Evolutionary conservation across 495 filamentous ascomycete species (phyloP), one percentile per base, ranked within the genome.

Genomic region (Geopyxis carbonaria): DNA sequence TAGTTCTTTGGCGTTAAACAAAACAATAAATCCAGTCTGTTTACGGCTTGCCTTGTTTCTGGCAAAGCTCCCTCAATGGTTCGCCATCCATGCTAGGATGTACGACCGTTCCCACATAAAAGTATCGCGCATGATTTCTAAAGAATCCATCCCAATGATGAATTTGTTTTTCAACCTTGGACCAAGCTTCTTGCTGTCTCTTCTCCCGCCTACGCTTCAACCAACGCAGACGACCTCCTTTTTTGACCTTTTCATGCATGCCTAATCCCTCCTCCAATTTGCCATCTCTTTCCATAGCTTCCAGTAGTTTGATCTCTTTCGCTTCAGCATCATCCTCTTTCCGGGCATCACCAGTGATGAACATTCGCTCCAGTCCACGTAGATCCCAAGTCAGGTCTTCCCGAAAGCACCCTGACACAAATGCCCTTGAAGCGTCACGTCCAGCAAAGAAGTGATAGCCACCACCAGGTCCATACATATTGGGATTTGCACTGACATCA

Each of bases 381-480:
- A 94, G 58, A 57, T 95, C 86, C 1, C 73, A 59, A 4, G 75
- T 91, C 25, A 78, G 61, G 63, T 95, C 87, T 34, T 79, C 76
- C 22, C 71, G 61, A 65, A 99, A 99, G 57, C 89, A 99, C 2
- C 81, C 82, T n/a, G 89, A 93, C n/a, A 99, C 74, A 60, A 83
- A 99, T 3, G 78, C 81, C 20, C 89, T 77, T 2, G 80, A 72
- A 5, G 89, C 89, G 59, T 99, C 89, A 13, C 66, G 64, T 22
- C 89, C 89, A 0, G 83, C 66, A 59, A 99, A 93, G 62, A 80
- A 79, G 37, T 73, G 65, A 66, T 99, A 99, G 31, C 68, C 69
- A 2, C 89, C 91, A 13, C 82, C 86, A 0, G 85, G 82, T 1
- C 89, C 87, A 68, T 99, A 97, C 47, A 78, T 73, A 14, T 63